Conservation (phyloP, 345 rosid species). For the Boechera retrofracta region DNA sequence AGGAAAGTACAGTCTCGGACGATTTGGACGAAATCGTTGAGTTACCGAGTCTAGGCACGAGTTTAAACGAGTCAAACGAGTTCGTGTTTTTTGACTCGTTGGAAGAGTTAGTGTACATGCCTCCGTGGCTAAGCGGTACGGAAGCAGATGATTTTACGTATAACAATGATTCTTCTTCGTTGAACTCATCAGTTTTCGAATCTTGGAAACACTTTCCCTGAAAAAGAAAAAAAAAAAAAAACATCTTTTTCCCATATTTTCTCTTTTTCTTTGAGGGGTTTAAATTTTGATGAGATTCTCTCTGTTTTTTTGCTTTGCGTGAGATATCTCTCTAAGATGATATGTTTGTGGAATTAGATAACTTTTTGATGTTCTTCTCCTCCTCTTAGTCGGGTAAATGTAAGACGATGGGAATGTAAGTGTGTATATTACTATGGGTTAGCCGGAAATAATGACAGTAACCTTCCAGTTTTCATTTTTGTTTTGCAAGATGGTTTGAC, state of each 20-base stretch:
- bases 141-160: conserved; percentile 23
- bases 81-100: conserved; percentile 59
- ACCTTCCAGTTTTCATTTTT: neutral
- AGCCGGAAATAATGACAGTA: conserved; percentile 6
- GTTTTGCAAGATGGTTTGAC: neutral
- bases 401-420: conserved; percentile 5
- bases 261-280: neutral
- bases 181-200: conserved; percentile 33
- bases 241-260: neutral
- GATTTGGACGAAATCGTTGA: conserved; percentile 74
- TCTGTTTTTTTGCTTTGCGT: conserved; percentile 17
- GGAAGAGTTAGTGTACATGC: conserved; percentile 51
- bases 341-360: conserved; percentile 12
- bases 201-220: conserved; percentile 33
- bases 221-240: neutral
- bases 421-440: conserved; percentile 11
- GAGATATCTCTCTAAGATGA: conserved; percentile 30
- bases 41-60: conserved; percentile 73
- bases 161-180: conserved; percentile 23
- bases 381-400: neutral
- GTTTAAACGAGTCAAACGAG: conserved; percentile 56
- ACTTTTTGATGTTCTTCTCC: conserved; percentile 14
- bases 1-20: conserved; percentile 56
- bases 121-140: conserved; percentile 35
- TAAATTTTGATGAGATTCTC: conserved; percentile 26